Evolutionary conservation across 75 land plant species (phyloP).

Genomic region (Pinus albicaulis): DNA sequence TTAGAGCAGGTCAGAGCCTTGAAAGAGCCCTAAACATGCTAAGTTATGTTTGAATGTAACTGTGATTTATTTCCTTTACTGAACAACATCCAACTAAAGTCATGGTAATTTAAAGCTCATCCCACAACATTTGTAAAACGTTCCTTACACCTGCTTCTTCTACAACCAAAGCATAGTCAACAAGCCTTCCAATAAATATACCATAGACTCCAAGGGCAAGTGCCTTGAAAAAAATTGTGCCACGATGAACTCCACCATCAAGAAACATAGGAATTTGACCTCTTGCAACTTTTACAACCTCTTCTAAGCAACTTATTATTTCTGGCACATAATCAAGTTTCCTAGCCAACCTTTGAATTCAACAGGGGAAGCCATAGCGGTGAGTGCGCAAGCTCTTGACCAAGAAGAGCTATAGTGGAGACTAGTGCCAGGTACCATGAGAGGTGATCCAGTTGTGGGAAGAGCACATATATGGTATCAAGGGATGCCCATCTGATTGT

Average conservation of each 20-base stretch:
- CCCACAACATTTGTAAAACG: slow-evolving; percentile 82
- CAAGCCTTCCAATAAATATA: slow-evolving; percentile 93
- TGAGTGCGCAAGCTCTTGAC: no score
- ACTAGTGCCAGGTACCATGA: no score
- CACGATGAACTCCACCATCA: slow-evolving; percentile 96
- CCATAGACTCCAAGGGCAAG: slow-evolving; percentile 97
- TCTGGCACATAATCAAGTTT: no score
- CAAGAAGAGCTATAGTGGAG: no score
- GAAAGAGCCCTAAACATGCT: background rate
- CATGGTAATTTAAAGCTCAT: slow-evolving; percentile 94
- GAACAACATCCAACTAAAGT: slow-evolving; percentile 86
- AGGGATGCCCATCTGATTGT: no score
- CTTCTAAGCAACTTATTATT: no score
- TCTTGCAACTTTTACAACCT: slow-evolving; percentile 94
- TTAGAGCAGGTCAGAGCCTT: background rate
- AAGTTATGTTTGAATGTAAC: slow-evolving; percentile 40
- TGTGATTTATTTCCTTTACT: slow-evolving; percentile 81
- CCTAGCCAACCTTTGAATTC: no score
- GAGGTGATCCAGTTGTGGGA: no score
- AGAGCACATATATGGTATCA: no score
- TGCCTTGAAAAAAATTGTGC: slow-evolving; percentile 95
- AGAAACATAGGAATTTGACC: slow-evolving; percentile 92
- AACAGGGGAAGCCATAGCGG: no score
- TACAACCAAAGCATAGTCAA: slow-evolving; percentile 80
- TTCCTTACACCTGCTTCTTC: slow-evolving; percentile 94